Evolutionary conservation across 1,284 basidiomycete genomes (phyloP), one percentile per base, ranked within the genome.

Genomic region (Flammula alnicola): DNA sequence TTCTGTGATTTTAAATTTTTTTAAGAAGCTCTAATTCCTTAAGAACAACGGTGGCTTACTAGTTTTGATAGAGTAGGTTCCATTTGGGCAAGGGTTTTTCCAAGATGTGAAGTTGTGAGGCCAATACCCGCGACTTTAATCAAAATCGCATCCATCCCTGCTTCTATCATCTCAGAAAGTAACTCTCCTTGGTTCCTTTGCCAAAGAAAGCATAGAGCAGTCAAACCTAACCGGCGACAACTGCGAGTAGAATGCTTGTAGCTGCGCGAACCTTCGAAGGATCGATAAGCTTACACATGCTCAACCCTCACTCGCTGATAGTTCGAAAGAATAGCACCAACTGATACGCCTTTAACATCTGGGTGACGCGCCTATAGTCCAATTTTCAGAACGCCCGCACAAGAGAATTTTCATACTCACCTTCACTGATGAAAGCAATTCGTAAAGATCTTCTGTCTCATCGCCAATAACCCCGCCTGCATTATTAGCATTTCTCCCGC

Each of bases 61-160:
- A 99, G 76, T 54, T 81, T 86, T 4, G 76, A 62, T 9, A 99
- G 72, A 7, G 83, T 90, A 0, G 81, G 77, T 57, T 88, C 79
- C 82, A 98, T 92, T 56, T 90, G 76, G 0, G 69, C 76, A 27
- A 99, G 74, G 0, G 83, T 81, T 68, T 84, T 88, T 9, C 93
- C 93, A 1, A 99, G 81, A 65, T 98, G 88, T 30, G 83, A 77
- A 0, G 78, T 77, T 1, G 80, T 84, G 29, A 98, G 75, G 2
- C 97, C 97, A 6, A 95, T 93, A 0, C 97, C 97, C 6, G 97
- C 97, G 1, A 98, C 91, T 68, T 99, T 99, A 70, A 99, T 96
- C 5, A 99, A 68, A 39, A 98, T 77, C 1, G 92, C 88, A 40
- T 91, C 80, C 68, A 98, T 75, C 3, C 90, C 88, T 0, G 86